phyloP scores from a whole-genome alignment of 2,329 filamentous ascomycete genomes.

The Madurella mycetomatis region DNA sequence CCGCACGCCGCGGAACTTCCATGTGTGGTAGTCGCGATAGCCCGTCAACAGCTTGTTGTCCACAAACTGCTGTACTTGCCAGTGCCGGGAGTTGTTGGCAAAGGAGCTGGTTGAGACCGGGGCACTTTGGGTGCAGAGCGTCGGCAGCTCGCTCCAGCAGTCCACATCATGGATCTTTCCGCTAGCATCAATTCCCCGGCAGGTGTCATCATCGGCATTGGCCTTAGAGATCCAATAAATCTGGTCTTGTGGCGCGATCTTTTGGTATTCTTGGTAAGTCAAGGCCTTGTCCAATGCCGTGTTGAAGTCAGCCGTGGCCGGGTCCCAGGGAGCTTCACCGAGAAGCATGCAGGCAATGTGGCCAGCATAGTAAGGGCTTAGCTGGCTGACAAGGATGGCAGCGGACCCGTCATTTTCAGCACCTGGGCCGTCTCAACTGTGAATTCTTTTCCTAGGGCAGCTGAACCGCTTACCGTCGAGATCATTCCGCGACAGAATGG shows the following conservation, averaged over 20 bases:
- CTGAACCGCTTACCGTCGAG: conserved; percentile 6
- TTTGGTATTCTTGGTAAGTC: conserved; percentile 25
- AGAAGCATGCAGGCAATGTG: conserved; percentile 19
- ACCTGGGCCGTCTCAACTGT: conserved; percentile 10
- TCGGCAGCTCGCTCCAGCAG: conserved; percentile 26
- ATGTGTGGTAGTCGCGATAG: conserved; percentile 32
- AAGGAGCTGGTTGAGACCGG: conserved; percentile 24
- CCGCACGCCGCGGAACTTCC: conserved; percentile 33
- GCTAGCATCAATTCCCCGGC: conserved; percentile 27
- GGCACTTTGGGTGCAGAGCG: conserved; percentile 31
- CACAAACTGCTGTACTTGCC: conserved; percentile 28
- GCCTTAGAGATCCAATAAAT: conserved; percentile 20
- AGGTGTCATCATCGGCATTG: conserved; percentile 12
- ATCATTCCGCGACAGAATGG: conserved; percentile 9
- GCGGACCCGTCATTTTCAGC: conserved; percentile 21
- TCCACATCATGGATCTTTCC: conserved; percentile 37
- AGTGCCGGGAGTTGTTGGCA: conserved; percentile 23
- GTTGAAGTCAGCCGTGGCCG: conserved; percentile 22
- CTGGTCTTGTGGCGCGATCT: conserved; percentile 17
- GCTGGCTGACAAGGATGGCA: conserved; percentile 24
- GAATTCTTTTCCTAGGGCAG: too few relatives aligned
- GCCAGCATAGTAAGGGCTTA: conserved; percentile 17
- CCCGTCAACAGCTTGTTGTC: conserved; percentile 28
- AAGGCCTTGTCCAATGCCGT: conserved; percentile 20
- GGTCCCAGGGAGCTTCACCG: conserved; percentile 25